Base-by-base conservation (phyloP, 768 basidiomycete species). In the Tubosaeta sp. region DNA sequence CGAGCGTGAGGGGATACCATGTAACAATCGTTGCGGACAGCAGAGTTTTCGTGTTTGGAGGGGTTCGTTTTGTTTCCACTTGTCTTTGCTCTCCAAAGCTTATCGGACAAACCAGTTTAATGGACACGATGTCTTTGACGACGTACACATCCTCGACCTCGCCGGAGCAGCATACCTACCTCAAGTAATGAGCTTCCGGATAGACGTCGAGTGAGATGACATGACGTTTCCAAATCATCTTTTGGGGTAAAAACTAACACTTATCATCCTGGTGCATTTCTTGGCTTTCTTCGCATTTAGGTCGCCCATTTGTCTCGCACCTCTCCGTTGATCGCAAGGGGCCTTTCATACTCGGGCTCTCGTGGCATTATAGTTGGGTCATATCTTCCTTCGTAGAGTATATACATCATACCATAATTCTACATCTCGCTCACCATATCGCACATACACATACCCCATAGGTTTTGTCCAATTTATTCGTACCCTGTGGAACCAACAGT, bases 161-260 rank as follows among this genome's bases (percentile, higher is more conserved):
- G 90, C 91, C 5, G 90, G 87, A 10, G 81, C 85, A 5, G 92
- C 91, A 34, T 97, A 95, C 70, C 72, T 95, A 19, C 91, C 93
- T 0, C 93, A 95, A 66, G 90, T 93, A 10, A 91, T 87, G 55
- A 85, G 84, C 66, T 87, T 86, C 63, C 74, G 72, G 31, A 78
- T 88, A 60, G 82, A 84, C 39, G 65, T 73, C 1, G 54, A 55
- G 17, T 69, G 48, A 64, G 33, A 53, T 38, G 50, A 22, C 42
- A 26, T 14, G 2, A 45, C 22, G 43, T 26, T 39, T 46, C 19
- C 34, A 38, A 41, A 25, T 31, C 4, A 4, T 32, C 13, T 48
- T 43, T 11, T 17, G 38, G 9, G 33, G 37, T 33, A 22, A 57
- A 48, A 32, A 46, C 16, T 19, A 45, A 12, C 12, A 17, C 33